phyloP scores from a whole-genome alignment of 352 stramenopile species.

The Achlya hypogyna region DNA sequence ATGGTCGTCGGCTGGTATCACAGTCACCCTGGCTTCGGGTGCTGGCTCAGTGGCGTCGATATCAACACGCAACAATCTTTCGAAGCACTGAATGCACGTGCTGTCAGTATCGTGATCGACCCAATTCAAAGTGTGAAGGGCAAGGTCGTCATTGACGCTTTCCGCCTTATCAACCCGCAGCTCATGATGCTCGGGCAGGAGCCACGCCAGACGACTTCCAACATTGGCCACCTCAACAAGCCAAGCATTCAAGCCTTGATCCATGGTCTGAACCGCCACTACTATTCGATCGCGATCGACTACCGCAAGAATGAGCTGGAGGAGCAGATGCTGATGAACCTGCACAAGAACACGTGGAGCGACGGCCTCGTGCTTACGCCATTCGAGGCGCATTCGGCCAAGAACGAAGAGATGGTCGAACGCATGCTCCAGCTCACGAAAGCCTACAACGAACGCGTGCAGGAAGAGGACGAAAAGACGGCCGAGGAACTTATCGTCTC shows the following conservation, averaged over 20 bases:
- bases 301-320: slow-evolving; percentile 99
- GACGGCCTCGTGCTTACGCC: slow-evolving; percentile 88
- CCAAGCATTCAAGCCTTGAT: slow-evolving; percentile 98
- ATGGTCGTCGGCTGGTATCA: slow-evolving; percentile 99
- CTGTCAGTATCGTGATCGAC: slow-evolving; percentile 98
- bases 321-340: slow-evolving; percentile 99
- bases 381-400: slow-evolving; percentile 93
- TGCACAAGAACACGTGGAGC: slow-evolving; percentile 98
- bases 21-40: slow-evolving; percentile 99
- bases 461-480: slow-evolving; percentile 96
- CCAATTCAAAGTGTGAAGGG: slow-evolving; percentile 99
- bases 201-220: slow-evolving; percentile 96
- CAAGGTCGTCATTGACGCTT: slow-evolving; percentile 99
- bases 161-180: slow-evolving; percentile 98
- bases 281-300: slow-evolving; percentile 97
- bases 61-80: slow-evolving; percentile 99
- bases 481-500: slow-evolving; percentile 94
- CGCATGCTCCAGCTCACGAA: slow-evolving; percentile 93
- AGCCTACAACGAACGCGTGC: slow-evolving; percentile 94
- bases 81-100: slow-evolving; percentile 95
- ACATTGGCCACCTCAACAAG: slow-evolving; percentile 99
- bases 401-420: slow-evolving; percentile 91
- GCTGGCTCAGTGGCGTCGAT: slow-evolving; percentile 98
- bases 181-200: slow-evolving; percentile 98
- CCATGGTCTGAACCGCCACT: slow-evolving; percentile 97